phyloP scores from a whole-genome alignment of 305 asterid species.

The Nicotiana rustica region DNA sequence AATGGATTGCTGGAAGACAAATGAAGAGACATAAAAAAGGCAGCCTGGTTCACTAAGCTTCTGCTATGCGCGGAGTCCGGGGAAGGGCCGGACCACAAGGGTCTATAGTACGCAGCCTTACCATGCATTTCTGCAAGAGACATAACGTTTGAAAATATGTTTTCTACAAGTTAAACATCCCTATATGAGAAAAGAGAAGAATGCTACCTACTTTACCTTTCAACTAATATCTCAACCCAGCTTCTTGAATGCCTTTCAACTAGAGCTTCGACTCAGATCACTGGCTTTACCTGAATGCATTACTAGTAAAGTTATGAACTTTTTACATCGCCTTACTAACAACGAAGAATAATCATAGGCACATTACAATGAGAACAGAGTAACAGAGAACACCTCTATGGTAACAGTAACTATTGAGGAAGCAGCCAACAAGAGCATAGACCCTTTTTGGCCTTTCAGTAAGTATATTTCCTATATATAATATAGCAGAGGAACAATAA shows the following conservation, averaged over 20 bases:
- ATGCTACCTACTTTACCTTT: conserved; percentile 80
- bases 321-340: neutral
- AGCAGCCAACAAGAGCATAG: neutral
- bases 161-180: neutral
- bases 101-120: too few relatives aligned
- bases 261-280: conserved; percentile 98
- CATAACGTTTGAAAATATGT: neutral
- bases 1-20: neutral
- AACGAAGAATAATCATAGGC: neutral
- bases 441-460: neutral
- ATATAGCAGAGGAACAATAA: neutral
- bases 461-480: neutral
- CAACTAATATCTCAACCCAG: conserved; percentile 84
- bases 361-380: neutral
- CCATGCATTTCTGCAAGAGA: neutral
- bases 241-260: conserved; percentile 94
- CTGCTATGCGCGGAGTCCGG: too few relatives aligned
- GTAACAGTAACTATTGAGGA: too few relatives aligned
- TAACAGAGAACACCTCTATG: neutral
- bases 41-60: too few relatives aligned
- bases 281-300: conserved; percentile 86
- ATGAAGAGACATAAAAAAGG: neutral
- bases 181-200: neutral
- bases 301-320: conserved; percentile 28
- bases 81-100: too few relatives aligned